A percentile compares a stretch with the other conserved stretches of the same genome.
Conservation (phyloP, 2,329 filamentous ascomycete genomes). For the Verruconis gallopava region DNA sequence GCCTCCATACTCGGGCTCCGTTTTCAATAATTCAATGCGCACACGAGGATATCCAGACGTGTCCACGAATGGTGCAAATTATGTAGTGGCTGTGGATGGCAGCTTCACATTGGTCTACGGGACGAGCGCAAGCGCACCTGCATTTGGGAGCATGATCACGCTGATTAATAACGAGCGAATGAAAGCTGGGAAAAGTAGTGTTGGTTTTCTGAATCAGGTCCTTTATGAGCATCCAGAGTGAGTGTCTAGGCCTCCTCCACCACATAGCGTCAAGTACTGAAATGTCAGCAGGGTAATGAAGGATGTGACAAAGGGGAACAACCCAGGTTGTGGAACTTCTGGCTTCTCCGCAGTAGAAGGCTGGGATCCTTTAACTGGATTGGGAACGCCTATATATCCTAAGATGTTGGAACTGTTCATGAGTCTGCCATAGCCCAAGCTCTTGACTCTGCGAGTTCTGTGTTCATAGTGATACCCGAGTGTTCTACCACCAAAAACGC, state of each 20-base stretch:
- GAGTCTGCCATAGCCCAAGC: slow-evolving; percentile 6
- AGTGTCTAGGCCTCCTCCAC: not conserved
- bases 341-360: slow-evolving; percentile 4
- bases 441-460: not conserved
- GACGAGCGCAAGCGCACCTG: slow-evolving; percentile 24
- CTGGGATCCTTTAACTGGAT: slow-evolving; percentile 7
- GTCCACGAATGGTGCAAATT: slow-evolving; percentile 9
- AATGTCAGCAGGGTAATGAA: slow-evolving; percentile 5
- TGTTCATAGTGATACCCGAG: slow-evolving; percentile 3
- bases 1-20: not conserved
- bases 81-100: slow-evolving; percentile 5
- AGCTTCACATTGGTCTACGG: slow-evolving; percentile 8
- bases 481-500: too few relatives aligned
- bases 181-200: slow-evolving; percentile 27
- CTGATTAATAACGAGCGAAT: slow-evolving; percentile 47
- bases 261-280: not conserved
- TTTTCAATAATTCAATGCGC: slow-evolving; percentile 8
- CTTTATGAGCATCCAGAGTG: slow-evolving; percentile 26
- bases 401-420: slow-evolving; percentile 9
- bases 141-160: slow-evolving; percentile 41
- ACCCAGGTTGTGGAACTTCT: slow-evolving; percentile 5
- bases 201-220: slow-evolving; percentile 45
- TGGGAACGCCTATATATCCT: slow-evolving; percentile 9
- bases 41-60: slow-evolving; percentile 10
- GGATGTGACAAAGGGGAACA: slow-evolving; percentile 5